These are phyloP conservation scores for Hydnomerulius pinastri DNA, from an alignment of 768 basidiomycete genomes.

Conservation along the genomic window DNA sequence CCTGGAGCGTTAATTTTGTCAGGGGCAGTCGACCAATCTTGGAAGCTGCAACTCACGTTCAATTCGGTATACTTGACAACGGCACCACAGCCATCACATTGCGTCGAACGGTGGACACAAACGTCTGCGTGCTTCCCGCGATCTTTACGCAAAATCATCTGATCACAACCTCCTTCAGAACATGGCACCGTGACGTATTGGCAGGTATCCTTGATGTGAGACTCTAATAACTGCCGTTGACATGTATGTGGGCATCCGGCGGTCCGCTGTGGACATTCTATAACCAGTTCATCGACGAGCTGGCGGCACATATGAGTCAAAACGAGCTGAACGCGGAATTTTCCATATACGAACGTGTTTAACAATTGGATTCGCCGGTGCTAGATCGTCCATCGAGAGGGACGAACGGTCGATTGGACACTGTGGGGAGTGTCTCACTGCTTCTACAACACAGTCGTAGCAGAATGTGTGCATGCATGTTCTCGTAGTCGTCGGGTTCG, in stretches of 20 bases:
- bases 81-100: slow-evolving; percentile 42
- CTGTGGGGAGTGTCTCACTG: slow-evolving; percentile 64
- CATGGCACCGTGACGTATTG: slow-evolving; percentile 56
- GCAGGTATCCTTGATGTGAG: slow-evolving; percentile 66
- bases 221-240: slow-evolving; percentile 65
- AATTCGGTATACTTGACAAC: slow-evolving; percentile 37
- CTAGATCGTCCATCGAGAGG: slow-evolving; percentile 57
- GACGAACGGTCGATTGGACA: slow-evolving; percentile 86
- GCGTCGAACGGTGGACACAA: slow-evolving; percentile 38
- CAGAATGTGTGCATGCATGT: slow-evolving; percentile 89
- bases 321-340: slow-evolving; percentile 2
- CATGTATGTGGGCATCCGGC: slow-evolving; percentile 64
- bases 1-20: slow-evolving; percentile 26
- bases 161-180: slow-evolving; percentile 46
- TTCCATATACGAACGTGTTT: slow-evolving; percentile 45
- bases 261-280: slow-evolving; percentile 64
- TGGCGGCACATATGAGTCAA: slow-evolving; percentile 30
- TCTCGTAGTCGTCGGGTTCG: slow-evolving; percentile 70
- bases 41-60: slow-evolving; percentile 34
- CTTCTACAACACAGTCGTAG: slow-evolving; percentile 71
- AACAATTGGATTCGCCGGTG: slow-evolving; percentile 72
- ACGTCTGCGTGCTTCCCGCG: slow-evolving; percentile 41
- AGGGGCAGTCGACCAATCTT: slow-evolving; percentile 2
- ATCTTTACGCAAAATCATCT: slow-evolving; percentile 48
- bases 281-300: slow-evolving; percentile 82